Base-by-base conservation (phyloP, 2,329 filamentous ascomycete genomes). In the Microthyrium microscopicum region DNA sequence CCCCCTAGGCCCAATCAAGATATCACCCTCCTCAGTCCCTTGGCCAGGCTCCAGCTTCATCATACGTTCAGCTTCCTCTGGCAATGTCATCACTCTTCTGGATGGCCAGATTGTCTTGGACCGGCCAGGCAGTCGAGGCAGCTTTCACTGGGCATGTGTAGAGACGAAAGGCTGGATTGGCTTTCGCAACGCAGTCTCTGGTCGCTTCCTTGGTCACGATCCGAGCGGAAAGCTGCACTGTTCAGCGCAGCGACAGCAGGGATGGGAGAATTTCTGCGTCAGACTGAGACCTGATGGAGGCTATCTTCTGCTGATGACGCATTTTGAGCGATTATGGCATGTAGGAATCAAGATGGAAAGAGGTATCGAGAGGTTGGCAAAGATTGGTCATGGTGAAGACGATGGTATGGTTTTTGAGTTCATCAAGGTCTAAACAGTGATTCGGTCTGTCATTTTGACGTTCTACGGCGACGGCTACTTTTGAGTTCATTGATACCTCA, bases 101-200 rank as follows among this genome's bases (percentile, higher is more conserved):
- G 37, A 49, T 22, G 53, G 53, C 2, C 30, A 46, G 7, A 36
- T 55, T 4, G 34, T 40, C 5, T 45, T 56, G 42, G 46, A 20
- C 43, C 48, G 9, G 46, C 38, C 37, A n/a, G 40, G 39, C 27
- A 35, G 35, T 15, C 41, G 34, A n/a, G 41, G 39, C 11, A 40
- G 40, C 20, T 35, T 45, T 18, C 50, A 57, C 29, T 60, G 57
- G 57, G 32, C 39, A 15, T 60, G 57, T 32, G 46, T 53, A 12
- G 54, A 57, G 22, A 46, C 41, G 19, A 43, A 52, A 4, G 51
- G 54, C 3, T 58, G 53, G 52, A 39, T 58, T 0, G 57, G 56
- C 0, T 59, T 60, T 32, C 44, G 44, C 16, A 54, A 57, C 37
- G 44, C 43, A 13, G 44, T 49, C 3, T 53, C 52, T 17, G 42